These are phyloP conservation scores for Talaromyces sp. DNA, from an alignment of 2,329 filamentous ascomycete genomes.

Conservation along the genomic window DNA sequence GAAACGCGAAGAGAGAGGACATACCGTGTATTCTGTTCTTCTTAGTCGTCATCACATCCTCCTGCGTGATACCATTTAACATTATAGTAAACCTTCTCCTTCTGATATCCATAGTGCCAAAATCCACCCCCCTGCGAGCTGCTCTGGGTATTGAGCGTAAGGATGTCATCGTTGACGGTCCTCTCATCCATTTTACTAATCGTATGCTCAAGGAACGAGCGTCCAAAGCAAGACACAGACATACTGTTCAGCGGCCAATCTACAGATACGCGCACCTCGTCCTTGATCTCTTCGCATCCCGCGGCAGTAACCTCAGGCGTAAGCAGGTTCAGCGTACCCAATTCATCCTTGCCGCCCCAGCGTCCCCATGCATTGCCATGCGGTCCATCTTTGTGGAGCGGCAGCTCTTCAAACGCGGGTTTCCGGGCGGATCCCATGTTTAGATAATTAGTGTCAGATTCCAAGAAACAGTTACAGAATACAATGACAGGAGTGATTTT, in stretches of 20 bases:
- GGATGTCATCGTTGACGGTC: conserved; percentile 56
- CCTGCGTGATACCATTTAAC: conserved; percentile 34
- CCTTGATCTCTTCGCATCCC: conserved; percentile 38
- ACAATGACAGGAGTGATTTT: no score
- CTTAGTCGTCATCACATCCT: conserved; percentile 24
- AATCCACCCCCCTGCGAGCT: conserved; percentile 49
- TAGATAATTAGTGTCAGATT: no score
- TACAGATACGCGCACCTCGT: conserved; percentile 18
- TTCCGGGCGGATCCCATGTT: no score
- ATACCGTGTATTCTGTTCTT: conserved; percentile 37
- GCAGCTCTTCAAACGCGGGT: neutral
- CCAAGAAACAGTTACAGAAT: no score
- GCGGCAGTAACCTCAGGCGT: conserved; percentile 41
- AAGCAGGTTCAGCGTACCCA: conserved; percentile 51
- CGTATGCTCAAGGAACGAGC: conserved; percentile 28
- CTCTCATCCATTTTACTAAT: conserved; percentile 47
- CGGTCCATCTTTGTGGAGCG: conserved; percentile 29
- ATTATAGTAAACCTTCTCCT: conserved; percentile 29
- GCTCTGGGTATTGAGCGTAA: conserved; percentile 54
- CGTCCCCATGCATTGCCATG: conserved; percentile 53
- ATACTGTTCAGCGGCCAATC: neutral
- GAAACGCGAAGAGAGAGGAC: neutral
- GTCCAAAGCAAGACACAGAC: neutral
- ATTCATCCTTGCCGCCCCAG: conserved; percentile 46
- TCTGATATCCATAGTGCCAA: conserved; percentile 36